Conservation (phyloP, 1,284 basidiomycete species). For the Tilletia caries region DNA sequence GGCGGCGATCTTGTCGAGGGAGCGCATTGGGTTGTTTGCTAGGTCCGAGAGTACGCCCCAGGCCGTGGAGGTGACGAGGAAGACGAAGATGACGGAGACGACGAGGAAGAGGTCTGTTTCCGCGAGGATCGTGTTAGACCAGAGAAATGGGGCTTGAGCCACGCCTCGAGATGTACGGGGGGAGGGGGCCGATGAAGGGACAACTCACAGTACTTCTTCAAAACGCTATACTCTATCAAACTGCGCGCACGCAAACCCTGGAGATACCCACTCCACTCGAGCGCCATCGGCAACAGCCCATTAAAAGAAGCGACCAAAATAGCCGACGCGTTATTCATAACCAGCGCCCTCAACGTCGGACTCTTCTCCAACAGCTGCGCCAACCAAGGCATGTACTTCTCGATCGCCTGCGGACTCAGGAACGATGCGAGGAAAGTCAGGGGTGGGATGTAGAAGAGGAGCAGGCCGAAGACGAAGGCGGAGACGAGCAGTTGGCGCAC, state of each 20-base stretch:
- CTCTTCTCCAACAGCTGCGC: slow-evolving; percentile 71
- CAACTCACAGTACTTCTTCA: slow-evolving; percentile 65
- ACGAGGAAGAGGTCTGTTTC: slow-evolving; percentile 82
- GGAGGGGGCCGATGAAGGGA: slow-evolving; percentile 3
- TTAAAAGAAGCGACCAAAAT: slow-evolving; percentile 86
- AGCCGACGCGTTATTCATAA: slow-evolving; percentile 87
- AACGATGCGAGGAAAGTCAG: slow-evolving; percentile 69
- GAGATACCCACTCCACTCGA: slow-evolving; percentile 78
- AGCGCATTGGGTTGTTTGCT: slow-evolving; percentile 43
- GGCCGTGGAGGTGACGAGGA: slow-evolving; percentile 83
- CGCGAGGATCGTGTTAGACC: not conserved
- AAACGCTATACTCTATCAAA: slow-evolving; percentile 84
- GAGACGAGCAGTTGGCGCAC: slow-evolving; percentile 51
- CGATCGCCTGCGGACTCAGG: slow-evolving; percentile 85
- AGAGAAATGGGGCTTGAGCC: not conserved
- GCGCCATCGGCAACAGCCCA: slow-evolving; percentile 77
- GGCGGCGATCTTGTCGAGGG: slow-evolving; percentile 49
- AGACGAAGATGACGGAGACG: slow-evolving; percentile 91
- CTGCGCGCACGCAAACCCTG: slow-evolving; percentile 85
- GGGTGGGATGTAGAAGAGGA: slow-evolving; percentile 55
- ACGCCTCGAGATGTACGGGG: no score
- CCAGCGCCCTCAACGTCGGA: slow-evolving; percentile 74
- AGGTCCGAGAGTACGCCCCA: slow-evolving; percentile 65
- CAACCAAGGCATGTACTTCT: slow-evolving; percentile 81
- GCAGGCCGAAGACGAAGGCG: slow-evolving; percentile 65